Base-by-base conservation (phyloP, 2,329 filamentous ascomycete genomes). In the Penicillium aurantiogriseum region DNA sequence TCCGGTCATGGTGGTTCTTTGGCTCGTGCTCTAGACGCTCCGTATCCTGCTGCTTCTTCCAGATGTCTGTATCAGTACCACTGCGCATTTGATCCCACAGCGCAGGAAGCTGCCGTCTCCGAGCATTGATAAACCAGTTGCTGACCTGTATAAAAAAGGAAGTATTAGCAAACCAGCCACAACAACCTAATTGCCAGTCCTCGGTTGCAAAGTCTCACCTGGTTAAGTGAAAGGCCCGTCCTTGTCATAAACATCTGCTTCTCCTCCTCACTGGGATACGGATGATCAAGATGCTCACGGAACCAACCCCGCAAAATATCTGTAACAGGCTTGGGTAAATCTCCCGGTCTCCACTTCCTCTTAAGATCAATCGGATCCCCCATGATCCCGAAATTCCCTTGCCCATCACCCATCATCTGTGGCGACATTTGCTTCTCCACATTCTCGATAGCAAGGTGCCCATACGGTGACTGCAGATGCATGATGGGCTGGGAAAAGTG, bases 281-380 rank as follows among this genome's bases (percentile, higher is more conserved):
- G 91, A 69, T 94, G 91, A 59, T 86, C 81, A 8, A 92, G 75
- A 72, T 94, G 89, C 19, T 82, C 81, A 51, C 87, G 76, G 63
- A 95, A 92, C 92, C 92, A 96, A 0, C 84, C 79, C 53, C 89
- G 85, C 40, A 96, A 80, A 63, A 90, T 87, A 70, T 92, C 89
- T 0, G 91, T 96, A 0, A 91, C 90, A 54, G 92, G 89, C 70
- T 95, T 95, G n/a, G 92, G 92, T 3, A 96, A 80, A 69, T 96
- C 96, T 1, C 92, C 92, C 39, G 92, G 83, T 51, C 91, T 82
- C 71, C 81, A 79, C 67, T 82, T 83, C 36, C 71, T 75, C 60
- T 73, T 75, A 10, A 74, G 66, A 54, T 77, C 75, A 27, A 69
- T 65, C 23, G 68, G 56, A 39, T 76, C 73, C 0, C 73, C 71